Percentiles rank a stretch among this genome's conserved stretches.
phyloP scores from a whole-genome alignment of 768 basidiomycete genomes.

The Hebeloma cylindrosporum region DNA sequence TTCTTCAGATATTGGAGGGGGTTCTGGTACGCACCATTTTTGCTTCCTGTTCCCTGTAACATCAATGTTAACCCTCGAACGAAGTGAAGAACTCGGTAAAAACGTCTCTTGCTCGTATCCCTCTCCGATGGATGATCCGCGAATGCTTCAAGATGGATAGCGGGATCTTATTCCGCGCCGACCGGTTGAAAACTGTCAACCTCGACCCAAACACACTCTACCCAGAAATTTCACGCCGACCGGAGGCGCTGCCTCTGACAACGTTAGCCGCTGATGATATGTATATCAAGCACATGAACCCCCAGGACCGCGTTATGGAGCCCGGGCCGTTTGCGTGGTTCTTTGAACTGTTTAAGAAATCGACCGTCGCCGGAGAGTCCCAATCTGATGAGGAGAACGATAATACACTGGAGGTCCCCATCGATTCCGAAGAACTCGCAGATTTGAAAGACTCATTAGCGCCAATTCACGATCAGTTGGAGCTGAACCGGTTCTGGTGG shows the following conservation, averaged over 20 bases:
- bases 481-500: slow-evolving; percentile 45
- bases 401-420: slow-evolving; percentile 8
- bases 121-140: slow-evolving; percentile 70
- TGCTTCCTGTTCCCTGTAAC: neutral
- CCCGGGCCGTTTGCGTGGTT: too few species aligned
- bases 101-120: slow-evolving; percentile 48
- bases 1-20: slow-evolving; percentile 54
- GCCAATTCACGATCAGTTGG: slow-evolving; percentile 52
- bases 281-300: slow-evolving; percentile 26
- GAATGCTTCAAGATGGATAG: slow-evolving; percentile 56
- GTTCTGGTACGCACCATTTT: slow-evolving; percentile 35
- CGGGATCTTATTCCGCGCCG: slow-evolving; percentile 58
- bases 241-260: slow-evolving; percentile 37
- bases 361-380: too few species aligned
- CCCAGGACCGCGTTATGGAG: too few species aligned
- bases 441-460: slow-evolving; percentile 50
- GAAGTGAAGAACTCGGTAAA: slow-evolving; percentile 33
- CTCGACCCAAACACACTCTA: slow-evolving; percentile 37
- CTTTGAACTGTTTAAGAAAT: too few species aligned
- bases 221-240: slow-evolving; percentile 37
- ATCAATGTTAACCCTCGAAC: neutral
- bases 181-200: slow-evolving; percentile 41
- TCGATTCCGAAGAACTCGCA: slow-evolving; percentile 48
- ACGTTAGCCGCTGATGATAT: slow-evolving; percentile 23
- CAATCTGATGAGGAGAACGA: slow-evolving; percentile 12